Evolutionary conservation across 805 yeast genomes (phyloP).

Genomic region (Saturnispora gosingensis): DNA sequence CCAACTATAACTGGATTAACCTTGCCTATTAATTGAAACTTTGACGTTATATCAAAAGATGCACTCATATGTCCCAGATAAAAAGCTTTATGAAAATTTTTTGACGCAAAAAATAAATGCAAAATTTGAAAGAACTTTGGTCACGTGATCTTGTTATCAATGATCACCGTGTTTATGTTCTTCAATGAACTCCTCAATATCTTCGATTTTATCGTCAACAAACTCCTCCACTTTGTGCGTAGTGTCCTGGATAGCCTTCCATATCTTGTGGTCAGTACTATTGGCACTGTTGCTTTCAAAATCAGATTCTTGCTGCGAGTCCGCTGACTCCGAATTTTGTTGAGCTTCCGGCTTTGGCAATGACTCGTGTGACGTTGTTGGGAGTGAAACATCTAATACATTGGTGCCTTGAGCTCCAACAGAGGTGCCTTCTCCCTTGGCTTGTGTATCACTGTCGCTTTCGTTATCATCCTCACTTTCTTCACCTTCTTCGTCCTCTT

Average conservation of each 20-base stretch:
- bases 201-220: background rate
- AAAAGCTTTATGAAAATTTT: background rate
- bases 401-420: background rate
- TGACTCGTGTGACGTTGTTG: background rate
- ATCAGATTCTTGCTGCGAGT: background rate
- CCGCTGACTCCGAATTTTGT: background rate
- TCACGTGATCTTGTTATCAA: background rate
- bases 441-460: background rate
- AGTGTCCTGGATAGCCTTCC: background rate
- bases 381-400: background rate
- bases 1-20: background rate
- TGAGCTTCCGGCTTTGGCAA: background rate
- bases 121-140: background rate
- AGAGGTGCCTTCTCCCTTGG: background rate
- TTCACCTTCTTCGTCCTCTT: background rate
- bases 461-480: constrained; percentile 1
- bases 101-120: background rate
- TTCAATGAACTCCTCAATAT: background rate
- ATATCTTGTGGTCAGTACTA: background rate
- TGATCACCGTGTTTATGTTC: background rate
- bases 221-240: constrained; percentile 5
- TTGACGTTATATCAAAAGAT: background rate
- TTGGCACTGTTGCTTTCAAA: background rate
- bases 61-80: background rate
- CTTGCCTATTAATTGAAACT: background rate